Conservation (phyloP, 106 monocot genomes). For the Gastrodia elata region DNA sequence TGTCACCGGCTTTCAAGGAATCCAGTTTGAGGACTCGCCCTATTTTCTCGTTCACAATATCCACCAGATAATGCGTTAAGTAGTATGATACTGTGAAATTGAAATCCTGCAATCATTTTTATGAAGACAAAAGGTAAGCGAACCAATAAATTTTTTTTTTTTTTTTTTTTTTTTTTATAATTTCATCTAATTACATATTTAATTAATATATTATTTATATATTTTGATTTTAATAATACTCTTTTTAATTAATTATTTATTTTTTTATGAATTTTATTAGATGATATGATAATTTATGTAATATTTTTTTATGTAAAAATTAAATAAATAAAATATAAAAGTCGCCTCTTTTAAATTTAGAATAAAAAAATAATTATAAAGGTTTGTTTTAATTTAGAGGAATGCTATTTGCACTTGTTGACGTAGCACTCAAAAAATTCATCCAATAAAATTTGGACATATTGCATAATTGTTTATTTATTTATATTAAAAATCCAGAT, state of each 20-base stretch:
- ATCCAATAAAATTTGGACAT: no score
- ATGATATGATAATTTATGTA: neutral
- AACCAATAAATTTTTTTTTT: no score
- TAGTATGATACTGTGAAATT: conserved; percentile 35
- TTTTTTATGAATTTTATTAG: neutral
- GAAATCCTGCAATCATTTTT: conserved; percentile 24
- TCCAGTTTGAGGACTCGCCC: conserved; percentile 39
- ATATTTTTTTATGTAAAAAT: neutral
- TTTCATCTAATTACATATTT: neutral
- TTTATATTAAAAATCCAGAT: no score
- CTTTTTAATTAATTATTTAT: neutral
- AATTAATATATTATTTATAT: neutral
- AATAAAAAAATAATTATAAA: no score
- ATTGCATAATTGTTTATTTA: no score
- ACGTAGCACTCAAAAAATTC: no score
- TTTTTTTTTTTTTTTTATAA: no score
- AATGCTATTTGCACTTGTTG: no score
- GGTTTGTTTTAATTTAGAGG: no score
- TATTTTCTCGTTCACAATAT: conserved; percentile 12
- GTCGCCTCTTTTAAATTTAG: no score
- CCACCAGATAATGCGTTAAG: conserved; percentile 37
- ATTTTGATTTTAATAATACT: neutral
- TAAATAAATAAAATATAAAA: neutral
- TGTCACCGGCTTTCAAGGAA: conserved; percentile 9
- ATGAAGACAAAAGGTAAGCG: neutral